Evolutionary conservation across 352 stramenopile genomes (phyloP).

Genomic region (Globisporangium paddicum): DNA sequence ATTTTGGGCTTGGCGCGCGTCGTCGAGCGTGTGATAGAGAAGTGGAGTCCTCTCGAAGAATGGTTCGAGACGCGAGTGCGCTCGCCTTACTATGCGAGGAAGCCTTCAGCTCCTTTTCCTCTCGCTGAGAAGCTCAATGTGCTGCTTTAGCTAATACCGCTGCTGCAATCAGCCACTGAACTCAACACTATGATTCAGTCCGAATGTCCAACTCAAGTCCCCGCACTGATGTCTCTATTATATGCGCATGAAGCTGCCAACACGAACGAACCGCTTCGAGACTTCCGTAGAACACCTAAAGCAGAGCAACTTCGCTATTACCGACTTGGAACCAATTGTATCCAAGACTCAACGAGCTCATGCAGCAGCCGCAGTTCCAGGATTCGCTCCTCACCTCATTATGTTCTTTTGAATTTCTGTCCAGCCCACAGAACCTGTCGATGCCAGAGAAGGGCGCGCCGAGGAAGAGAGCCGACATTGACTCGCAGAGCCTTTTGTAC

Average conservation of each 20-base stretch:
- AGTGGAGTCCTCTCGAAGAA: background rate
- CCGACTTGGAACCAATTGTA: background rate
- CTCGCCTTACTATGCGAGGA: background rate
- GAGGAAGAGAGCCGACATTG: too few relatives aligned
- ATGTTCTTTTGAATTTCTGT: too few relatives aligned
- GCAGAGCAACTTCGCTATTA: background rate
- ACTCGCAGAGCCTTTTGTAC: too few relatives aligned
- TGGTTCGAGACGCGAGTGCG: background rate
- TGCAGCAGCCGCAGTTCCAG: too few relatives aligned
- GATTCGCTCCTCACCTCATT: too few relatives aligned
- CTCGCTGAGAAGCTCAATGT: background rate
- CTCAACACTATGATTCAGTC: slow-evolving; percentile 1
- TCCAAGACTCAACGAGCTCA: background rate
- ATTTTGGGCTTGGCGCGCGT: background rate
- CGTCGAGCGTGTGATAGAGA: background rate
- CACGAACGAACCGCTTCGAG: background rate
- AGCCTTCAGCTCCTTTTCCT: background rate
- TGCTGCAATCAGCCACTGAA: background rate
- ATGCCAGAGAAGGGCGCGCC: too few relatives aligned
- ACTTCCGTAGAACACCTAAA: background rate
- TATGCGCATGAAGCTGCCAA: background rate
- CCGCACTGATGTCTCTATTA: background rate
- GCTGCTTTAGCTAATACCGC: background rate
- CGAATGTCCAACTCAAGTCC: background rate
- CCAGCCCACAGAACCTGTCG: too few relatives aligned